Percentiles rank a stretch among this genome's conserved stretches.
Evolutionary conservation across 495 filamentous ascomycete species (phyloP).

Genomic region (Glonium stellatum): DNA sequence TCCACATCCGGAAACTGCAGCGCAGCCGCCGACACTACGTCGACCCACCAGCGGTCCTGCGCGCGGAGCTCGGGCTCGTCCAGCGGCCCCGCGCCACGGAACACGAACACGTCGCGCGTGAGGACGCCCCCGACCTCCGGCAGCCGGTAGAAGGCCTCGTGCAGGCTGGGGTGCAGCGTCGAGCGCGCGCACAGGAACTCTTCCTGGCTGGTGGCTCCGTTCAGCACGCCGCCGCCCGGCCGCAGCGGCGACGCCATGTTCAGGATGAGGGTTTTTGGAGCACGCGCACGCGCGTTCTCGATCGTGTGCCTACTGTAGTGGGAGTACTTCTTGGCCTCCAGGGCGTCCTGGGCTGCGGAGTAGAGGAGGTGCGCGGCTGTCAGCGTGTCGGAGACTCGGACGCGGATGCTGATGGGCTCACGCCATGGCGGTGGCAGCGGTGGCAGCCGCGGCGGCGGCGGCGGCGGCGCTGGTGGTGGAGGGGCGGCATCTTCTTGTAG

Average conservation of each 20-base stretch:
- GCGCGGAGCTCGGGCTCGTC: constrained; percentile 21
- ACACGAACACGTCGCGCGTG: constrained; percentile 34
- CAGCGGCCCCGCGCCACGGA: constrained; percentile 23
- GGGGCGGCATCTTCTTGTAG: neutral
- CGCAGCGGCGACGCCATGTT: constrained; percentile 34
- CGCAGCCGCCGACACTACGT: constrained; percentile 34
- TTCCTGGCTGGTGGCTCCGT: constrained; percentile 35
- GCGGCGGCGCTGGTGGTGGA: neutral
- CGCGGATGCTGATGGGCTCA: constrained; percentile 34
- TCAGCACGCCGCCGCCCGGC: constrained; percentile 30
- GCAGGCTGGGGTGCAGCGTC: constrained; percentile 33
- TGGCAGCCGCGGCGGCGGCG: no score
- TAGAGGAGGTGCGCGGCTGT: constrained; percentile 38
- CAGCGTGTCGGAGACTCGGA: constrained; percentile 43
- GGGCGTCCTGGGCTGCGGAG: neutral
- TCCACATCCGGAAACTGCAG: constrained; percentile 32
- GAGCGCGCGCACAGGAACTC: constrained; percentile 38
- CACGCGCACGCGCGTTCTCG: neutral
- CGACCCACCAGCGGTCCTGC: constrained; percentile 32
- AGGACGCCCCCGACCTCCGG: constrained; percentile 33
- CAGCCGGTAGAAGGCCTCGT: constrained; percentile 34
- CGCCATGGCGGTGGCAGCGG: no score
- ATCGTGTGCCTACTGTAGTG: no score
- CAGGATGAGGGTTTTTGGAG: constrained; percentile 31
- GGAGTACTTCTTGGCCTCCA: neutral